A percentile compares a stretch with the other conserved stretches of the same genome.
phyloP scores from a whole-genome alignment of 192 early-diverging fungal genomes.

The Podila verticillata region DNA sequence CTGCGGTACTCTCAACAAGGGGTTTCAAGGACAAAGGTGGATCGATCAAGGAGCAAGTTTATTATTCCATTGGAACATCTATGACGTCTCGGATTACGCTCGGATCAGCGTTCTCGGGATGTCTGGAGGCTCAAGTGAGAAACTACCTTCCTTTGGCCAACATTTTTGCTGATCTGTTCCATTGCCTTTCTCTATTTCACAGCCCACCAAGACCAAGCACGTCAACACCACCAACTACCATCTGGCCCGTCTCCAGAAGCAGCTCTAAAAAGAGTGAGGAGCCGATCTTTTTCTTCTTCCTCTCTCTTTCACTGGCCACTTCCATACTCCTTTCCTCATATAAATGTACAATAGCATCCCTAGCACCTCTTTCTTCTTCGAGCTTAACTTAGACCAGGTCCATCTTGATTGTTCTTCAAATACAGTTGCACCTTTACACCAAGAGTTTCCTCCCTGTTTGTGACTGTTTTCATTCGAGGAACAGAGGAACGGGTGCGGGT shows the following conservation, averaged over 20 bases:
- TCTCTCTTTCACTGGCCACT: neutral
- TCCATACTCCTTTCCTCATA: slow-evolving; percentile 1
- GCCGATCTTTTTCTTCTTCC: neutral
- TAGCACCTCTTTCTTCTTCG: neutral
- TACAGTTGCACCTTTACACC: too few species aligned
- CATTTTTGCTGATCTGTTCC: neutral
- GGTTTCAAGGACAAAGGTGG: too few species aligned
- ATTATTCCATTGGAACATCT: too few species aligned
- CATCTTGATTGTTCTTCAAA: too few species aligned
- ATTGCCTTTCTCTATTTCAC: neutral
- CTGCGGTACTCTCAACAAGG: too few species aligned
- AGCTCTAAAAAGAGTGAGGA: slow-evolving; percentile 43
- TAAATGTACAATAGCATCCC: slow-evolving; percentile 21
- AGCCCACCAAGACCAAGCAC: slow-evolving; percentile 56
- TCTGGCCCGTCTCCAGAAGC: slow-evolving; percentile 65
- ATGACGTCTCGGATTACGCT: too few species aligned
- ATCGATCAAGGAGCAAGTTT: too few species aligned
- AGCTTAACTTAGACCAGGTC: neutral
- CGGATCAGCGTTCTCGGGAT: too few species aligned
- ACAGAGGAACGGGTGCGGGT: too few species aligned
- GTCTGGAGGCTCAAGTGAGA: neutral
- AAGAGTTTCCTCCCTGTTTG: neutral
- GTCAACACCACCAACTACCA: slow-evolving; percentile 68
- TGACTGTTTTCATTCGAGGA: neutral
- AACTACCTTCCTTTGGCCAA: neutral